A percentile compares a stretch with the other conserved stretches of the same genome.
These are phyloP conservation scores for Saturnispora sanitii DNA, from an alignment of 805 yeast genomes.

Conservation along the genomic window DNA sequence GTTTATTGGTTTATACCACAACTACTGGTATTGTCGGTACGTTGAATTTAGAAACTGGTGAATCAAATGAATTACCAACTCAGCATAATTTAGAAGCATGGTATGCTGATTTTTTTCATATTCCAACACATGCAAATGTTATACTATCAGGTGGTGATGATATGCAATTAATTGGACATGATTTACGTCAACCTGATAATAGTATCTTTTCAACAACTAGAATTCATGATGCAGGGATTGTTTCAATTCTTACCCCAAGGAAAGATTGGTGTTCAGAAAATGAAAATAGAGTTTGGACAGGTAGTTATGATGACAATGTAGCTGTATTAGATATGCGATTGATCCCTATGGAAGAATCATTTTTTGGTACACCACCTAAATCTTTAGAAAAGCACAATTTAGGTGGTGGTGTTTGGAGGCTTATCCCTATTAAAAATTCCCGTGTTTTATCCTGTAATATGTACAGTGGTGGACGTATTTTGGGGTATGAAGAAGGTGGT, in stretches of 20 bases:
- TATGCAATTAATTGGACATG: slow-evolving; percentile 63
- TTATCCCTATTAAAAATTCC: slow-evolving; percentile 45
- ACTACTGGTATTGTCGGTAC: slow-evolving; percentile 57
- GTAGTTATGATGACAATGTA: slow-evolving; percentile 82
- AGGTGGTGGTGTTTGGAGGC: slow-evolving; percentile 95
- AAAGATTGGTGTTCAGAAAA: slow-evolving; percentile 31
- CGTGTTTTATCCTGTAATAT: slow-evolving; percentile 76
- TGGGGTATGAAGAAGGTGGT: slow-evolving; percentile 28
- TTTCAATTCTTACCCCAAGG: slow-evolving; percentile 55
- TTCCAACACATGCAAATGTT: slow-evolving; percentile 42
- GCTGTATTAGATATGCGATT: slow-evolving; percentile 61
- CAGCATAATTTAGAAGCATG: slow-evolving; percentile 76
- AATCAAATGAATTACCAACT: slow-evolving; percentile 20
- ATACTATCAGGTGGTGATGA: slow-evolving; percentile 92
- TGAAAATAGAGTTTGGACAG: slow-evolving; percentile 62
- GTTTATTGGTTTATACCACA: slow-evolving; percentile 43
- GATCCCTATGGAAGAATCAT: slow-evolving; percentile 21
- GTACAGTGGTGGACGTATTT: slow-evolving; percentile 86
- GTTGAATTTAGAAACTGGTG: slow-evolving; percentile 20
- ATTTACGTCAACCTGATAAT: slow-evolving; percentile 37
- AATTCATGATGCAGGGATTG: slow-evolving; percentile 86
- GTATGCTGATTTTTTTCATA: slow-evolving; percentile 67
- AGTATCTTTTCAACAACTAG: slow-evolving; percentile 33
- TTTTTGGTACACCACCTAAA: slow-evolving; percentile 37
- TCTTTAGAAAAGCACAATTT: slow-evolving; percentile 38